Base-by-base conservation (phyloP, 352 stramenopile species). In the Thraustochytrium sp. region DNA sequence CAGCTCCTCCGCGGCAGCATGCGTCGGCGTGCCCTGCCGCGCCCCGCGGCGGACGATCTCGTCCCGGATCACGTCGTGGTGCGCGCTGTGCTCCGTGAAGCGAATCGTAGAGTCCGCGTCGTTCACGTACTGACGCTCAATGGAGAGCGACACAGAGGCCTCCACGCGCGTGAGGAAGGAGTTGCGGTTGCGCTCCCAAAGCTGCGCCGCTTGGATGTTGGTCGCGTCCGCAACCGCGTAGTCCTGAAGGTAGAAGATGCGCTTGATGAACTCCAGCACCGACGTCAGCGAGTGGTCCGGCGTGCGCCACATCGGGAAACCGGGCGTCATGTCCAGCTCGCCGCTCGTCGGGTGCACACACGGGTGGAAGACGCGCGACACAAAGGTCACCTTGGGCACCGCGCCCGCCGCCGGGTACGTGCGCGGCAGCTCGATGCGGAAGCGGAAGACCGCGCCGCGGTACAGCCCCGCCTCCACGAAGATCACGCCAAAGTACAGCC, bases 241-340 rank as follows among this genome's bases (percentile, higher is more conserved):
- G 55, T 94, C 91, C 84, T 94, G 93, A 86, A 93, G 92, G 89
- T 94, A 95, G 86, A 95, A 95, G 48, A 95, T 94, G 44, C 90
- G 92, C 85, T 95, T 95, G 65, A 94, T 87, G 85, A 93, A 95
- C 9, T 90, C 92, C 13, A 95, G 87, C 68, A 94, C 91, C 18
- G 90, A 90, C 29, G 94, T 90, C 89, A 95, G 94, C 84, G 94
- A 93, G 85, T 95, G 91, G 46, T 94, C 86, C 62, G 93, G 91
- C 3, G 91, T 91, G 64, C 94, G 90, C 91, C 91, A 95, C 46
- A 92, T 87, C 0, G 90, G 90, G 37, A 95, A 94, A 77, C 94
- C 93, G 0, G 91, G 89, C 65, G 89, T 92, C 37, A 95, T 75
- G 68, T 94, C 90, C 37, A 95, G 86, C 59, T 95, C 90, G 82